Percentiles rank a stretch among this genome's conserved stretches.
Evolutionary conservation across 257 asterid genomes (phyloP).

Genomic region (Gentiana straminea): DNA sequence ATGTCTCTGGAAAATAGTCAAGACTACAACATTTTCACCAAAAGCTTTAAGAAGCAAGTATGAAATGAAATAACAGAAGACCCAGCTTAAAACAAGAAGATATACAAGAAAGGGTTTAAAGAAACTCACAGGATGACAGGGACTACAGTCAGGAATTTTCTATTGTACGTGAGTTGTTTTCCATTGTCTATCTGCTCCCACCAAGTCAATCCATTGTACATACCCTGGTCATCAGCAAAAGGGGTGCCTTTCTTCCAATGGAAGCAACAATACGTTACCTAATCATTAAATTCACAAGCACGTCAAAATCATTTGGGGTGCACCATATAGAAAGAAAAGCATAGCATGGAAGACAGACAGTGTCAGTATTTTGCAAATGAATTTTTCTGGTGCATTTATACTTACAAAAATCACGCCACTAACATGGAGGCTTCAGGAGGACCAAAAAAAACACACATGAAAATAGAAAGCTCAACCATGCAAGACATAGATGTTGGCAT

Average conservation of each 20-base stretch:
- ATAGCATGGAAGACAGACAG: too few species aligned
- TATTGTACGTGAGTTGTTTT: slow-evolving; percentile 82
- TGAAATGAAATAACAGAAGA: too few species aligned
- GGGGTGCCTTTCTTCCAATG: slow-evolving; percentile 97
- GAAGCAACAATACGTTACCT: slow-evolving; percentile 82
- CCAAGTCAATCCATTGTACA: slow-evolving; percentile 80
- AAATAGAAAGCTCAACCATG: too few species aligned
- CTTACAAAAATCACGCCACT: too few species aligned
- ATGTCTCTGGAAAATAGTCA: slow-evolving; percentile 6
- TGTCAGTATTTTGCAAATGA: too few species aligned
- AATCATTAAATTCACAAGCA: slow-evolving; percentile 1
- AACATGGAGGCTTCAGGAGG: too few species aligned
- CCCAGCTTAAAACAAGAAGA: too few species aligned
- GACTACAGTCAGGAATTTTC: slow-evolving; percentile 82
- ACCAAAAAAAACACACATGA: too few species aligned
- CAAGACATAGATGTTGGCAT: too few species aligned
- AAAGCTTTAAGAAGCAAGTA: too few species aligned
- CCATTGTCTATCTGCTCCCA: slow-evolving; percentile 95
- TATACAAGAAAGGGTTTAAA: slow-evolving; percentile 2
- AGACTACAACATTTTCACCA: slow-evolving; percentile 10
- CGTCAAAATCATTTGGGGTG: neutral
- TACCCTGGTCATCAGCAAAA: slow-evolving; percentile 91
- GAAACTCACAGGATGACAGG: slow-evolving; percentile 83
- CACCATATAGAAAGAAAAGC: neutral
- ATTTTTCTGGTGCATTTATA: too few species aligned